Base-by-base conservation (phyloP, 2,329 filamentous ascomycete species). In the Penicillium sp. region DNA sequence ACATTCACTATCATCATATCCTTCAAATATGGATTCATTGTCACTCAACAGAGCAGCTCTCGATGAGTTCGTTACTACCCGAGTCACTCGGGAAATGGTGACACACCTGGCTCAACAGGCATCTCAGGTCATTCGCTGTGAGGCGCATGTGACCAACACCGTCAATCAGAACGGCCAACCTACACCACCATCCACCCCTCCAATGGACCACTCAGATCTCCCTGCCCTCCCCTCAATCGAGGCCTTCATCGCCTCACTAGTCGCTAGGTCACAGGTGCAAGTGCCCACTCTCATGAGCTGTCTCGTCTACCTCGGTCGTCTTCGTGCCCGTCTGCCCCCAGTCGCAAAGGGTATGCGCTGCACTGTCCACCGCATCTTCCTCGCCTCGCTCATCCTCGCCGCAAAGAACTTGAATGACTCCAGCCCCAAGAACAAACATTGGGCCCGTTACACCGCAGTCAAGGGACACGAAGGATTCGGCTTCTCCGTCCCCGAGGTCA, bases 361-460 rank as follows among this genome's bases (percentile, higher is more conserved):
- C 82, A 97, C 94, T 24, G 91, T 93, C 45, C 94, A 99, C 81
- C 89, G 94, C 68, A 97, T 99, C 82, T 97, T 99, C 79, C 84
- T 99, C 47, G 93, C 78, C 7, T 77, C 76, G 5, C 67, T 81
- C 44, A 80, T 81, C 38, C 79, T 88, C 48, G 87, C 94, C 1
- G 93, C 94, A 67, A 99, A 99, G 86, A 97, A 97, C 76, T 84
- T 97, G 66, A 97, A 99, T 75, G 94, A 97, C 81, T 96, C 92
- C 59, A 97, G 92, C 13, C 94, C 94, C 61, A 97, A 97, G 87
- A 99, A 99, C 85, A 97, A 97, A 86, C 94, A 99, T 82, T 99
- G 94, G 94, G 92, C 94, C 63, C 88, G 87, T 69, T 99, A 97
- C 81, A 96, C 89, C 58, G 79, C 87, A 68, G 87, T 96, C 66